A percentile compares a stretch with the other conserved stretches of the same genome.
phyloP scores from a whole-genome alignment of 2,329 filamentous ascomycete genomes.

The Pseudogymnoascus sp. region DNA sequence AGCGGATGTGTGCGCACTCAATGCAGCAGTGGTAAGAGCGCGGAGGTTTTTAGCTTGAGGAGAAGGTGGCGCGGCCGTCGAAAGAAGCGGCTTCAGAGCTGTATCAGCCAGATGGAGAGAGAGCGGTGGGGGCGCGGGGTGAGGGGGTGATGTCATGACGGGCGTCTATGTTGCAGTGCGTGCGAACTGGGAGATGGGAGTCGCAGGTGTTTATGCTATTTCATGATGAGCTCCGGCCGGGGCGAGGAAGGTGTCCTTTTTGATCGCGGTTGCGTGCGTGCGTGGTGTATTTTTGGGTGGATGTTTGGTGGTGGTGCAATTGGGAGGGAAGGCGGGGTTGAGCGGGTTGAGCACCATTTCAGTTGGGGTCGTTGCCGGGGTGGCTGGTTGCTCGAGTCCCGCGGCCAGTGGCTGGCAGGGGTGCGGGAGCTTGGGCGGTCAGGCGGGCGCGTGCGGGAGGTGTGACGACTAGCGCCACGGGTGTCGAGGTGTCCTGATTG shows the following conservation, averaged over 20 bases:
- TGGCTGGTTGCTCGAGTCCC: constrained; percentile 2
- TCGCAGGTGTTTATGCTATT: constrained; percentile 1
- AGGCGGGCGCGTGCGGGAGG: background rate
- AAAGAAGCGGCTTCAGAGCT: constrained; percentile 48
- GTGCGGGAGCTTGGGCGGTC: background rate
- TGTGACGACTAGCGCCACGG: constrained; percentile 3
- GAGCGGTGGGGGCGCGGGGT: constrained; percentile 24
- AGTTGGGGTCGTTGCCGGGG: constrained; percentile 3
- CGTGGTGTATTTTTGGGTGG: background rate
- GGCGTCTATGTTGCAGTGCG: background rate
- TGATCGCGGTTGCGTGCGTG: constrained; percentile 3
- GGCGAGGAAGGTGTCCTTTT: background rate
- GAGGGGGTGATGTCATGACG: constrained; percentile 10
- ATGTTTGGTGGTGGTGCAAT: constrained; percentile 3
- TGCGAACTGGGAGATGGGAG: background rate
- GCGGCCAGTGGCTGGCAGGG: constrained; percentile 3
- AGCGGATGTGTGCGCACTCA: constrained; percentile 45
- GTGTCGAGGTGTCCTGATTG: constrained; percentile 5
- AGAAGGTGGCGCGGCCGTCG: constrained; percentile 27
- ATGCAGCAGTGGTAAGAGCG: constrained; percentile 43
- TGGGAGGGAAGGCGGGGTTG: constrained; percentile 2
- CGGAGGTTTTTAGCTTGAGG: constrained; percentile 31
- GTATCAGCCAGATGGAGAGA: constrained; percentile 51
- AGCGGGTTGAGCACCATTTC: background rate
- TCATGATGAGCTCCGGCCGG: constrained; percentile 1